Evolutionary conservation across 2,329 filamentous ascomycete species (phyloP).

Genomic region (Stemphylium vesicarium): DNA sequence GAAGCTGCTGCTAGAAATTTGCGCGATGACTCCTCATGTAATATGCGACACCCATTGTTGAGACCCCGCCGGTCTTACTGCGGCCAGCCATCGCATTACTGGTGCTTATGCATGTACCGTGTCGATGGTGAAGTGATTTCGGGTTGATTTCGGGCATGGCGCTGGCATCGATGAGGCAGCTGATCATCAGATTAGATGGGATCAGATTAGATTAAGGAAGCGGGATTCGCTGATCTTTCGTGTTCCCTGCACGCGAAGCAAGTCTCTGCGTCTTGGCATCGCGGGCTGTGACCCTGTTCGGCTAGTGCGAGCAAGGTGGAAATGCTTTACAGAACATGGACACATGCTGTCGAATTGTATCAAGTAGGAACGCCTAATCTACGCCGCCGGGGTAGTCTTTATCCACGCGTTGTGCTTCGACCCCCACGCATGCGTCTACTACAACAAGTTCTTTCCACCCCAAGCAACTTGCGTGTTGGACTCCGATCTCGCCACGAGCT

Average conservation of each 20-base stretch:
- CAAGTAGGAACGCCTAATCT: not conserved
- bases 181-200: slow-evolving; percentile 7
- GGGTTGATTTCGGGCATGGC: not conserved
- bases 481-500: slow-evolving; percentile 18
- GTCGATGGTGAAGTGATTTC: not conserved
- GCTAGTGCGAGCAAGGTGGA: not conserved
- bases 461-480: slow-evolving; percentile 25
- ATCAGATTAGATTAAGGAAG: slow-evolving; percentile 4
- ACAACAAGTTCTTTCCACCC: slow-evolving; percentile 1
- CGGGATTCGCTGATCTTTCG: not conserved
- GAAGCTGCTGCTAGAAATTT: not conserved
- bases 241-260: not conserved
- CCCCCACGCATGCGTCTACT: not conserved
- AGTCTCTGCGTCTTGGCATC: slow-evolving; percentile 1
- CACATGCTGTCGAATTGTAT: not conserved
- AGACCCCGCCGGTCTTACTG: not conserved
- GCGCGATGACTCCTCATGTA: not conserved
- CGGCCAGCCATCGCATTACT: not conserved
- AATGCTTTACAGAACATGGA: not conserved
- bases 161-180: not conserved
- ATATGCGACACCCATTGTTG: not conserved
- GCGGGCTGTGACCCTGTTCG: not conserved
- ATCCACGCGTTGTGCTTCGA: not conserved
- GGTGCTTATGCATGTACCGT: not conserved
- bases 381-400: not conserved